Percentiles rank a stretch among this genome's conserved stretches.
Conservation (phyloP, 495 filamentous ascomycete genomes). For the Jackrogersella multiformis region DNA sequence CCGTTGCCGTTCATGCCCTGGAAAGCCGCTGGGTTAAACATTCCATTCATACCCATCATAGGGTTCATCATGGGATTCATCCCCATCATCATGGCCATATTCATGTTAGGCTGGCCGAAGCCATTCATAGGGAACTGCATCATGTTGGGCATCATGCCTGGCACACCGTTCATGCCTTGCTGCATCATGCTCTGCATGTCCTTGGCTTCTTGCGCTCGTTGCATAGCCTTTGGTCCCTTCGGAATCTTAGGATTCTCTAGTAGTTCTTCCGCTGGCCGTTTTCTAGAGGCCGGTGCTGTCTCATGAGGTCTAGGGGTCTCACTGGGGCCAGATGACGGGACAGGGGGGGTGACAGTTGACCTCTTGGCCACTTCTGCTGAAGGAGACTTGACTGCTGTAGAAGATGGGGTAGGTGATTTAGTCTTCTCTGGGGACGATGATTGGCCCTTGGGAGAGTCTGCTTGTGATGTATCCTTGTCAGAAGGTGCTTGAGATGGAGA, state of each 20-base stretch:
- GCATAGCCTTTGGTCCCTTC: constrained; percentile 68
- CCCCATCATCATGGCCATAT: constrained; percentile 53
- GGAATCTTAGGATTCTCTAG: constrained; percentile 71
- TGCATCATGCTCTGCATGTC: constrained; percentile 52
- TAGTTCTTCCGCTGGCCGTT: constrained; percentile 82
- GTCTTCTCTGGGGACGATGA: constrained; percentile 40
- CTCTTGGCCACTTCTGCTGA: constrained; percentile 28
- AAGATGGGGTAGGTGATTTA: constrained; percentile 51
- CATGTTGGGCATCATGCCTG: constrained; percentile 55
- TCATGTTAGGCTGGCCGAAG: constrained; percentile 54
- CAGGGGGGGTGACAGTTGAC: constrained; percentile 44
- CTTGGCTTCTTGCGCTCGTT: constrained; percentile 53
- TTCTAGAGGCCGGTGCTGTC: constrained; percentile 61
- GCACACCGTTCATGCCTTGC: constrained; percentile 51
- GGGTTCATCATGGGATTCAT: constrained; percentile 66
- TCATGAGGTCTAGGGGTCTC: constrained; percentile 53
- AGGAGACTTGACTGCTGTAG: constrained; percentile 41
- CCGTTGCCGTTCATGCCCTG: constrained; percentile 62
- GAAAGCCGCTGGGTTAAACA: constrained; percentile 66
- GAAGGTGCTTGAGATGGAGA: constrained; percentile 40
- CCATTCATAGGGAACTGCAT: constrained; percentile 55
- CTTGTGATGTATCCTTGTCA: constrained; percentile 33
- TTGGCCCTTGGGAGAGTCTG: constrained; percentile 31
- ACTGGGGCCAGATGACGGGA: constrained; percentile 44
- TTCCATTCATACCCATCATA: constrained; percentile 54